Conservation (phyloP, 2,329 filamentous ascomycete genomes). For the Aspergillus novoparasiticus region DNA sequence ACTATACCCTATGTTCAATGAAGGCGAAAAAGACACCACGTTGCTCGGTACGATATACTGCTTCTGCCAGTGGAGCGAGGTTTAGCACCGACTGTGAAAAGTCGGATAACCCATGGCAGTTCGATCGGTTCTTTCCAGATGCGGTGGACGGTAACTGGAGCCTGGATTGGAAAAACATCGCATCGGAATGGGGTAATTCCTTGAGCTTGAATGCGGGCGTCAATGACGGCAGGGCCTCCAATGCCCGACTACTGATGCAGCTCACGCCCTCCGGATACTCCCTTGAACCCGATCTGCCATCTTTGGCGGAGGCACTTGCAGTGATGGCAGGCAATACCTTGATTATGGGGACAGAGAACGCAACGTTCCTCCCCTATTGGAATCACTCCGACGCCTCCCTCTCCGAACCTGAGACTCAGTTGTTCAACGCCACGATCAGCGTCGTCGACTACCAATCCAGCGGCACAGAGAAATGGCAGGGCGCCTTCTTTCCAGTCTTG, state of each 20-base stretch:
- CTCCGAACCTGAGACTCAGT: constrained; percentile 52
- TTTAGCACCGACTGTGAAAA: constrained; percentile 68
- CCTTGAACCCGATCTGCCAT: constrained; percentile 60
- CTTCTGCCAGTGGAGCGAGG: constrained; percentile 59
- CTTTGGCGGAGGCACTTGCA: constrained; percentile 72
- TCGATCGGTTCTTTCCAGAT: constrained; percentile 48
- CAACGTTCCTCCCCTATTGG: constrained; percentile 65
- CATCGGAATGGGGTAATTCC: constrained; percentile 56
- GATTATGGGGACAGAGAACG: constrained; percentile 59
- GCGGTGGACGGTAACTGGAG: constrained; percentile 38
- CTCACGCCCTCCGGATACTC: constrained; percentile 47
- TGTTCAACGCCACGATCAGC: constrained; percentile 65
- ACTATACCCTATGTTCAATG: constrained; percentile 70
- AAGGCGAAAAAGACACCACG: constrained; percentile 64
- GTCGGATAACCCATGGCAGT: constrained; percentile 56
- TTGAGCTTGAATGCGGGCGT: constrained; percentile 61
- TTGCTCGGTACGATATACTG: constrained; percentile 64
- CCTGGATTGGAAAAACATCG: constrained; percentile 59
- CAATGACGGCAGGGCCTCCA: constrained; percentile 59
- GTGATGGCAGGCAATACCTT: constrained; percentile 70
- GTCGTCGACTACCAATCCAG: constrained; percentile 73
- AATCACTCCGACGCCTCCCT: constrained; percentile 48
- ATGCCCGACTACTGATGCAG: constrained; percentile 61
- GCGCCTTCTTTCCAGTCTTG: constrained; percentile 68
- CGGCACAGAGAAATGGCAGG: constrained; percentile 62